Conservation (phyloP, 1,284 basidiomycete genomes). For the Rhodotorula mucilaginosa region DNA sequence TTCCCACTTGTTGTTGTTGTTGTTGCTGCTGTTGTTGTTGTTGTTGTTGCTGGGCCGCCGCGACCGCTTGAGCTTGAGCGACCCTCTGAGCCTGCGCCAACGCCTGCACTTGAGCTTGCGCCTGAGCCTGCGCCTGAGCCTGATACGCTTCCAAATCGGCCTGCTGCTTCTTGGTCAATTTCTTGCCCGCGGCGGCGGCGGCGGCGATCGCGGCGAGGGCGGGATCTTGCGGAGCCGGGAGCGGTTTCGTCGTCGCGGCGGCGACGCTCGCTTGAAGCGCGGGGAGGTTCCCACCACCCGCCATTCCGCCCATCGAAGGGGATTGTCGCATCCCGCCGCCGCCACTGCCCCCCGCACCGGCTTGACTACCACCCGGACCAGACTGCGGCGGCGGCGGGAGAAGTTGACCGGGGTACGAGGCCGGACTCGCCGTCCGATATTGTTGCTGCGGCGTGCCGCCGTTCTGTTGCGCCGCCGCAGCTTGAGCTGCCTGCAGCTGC, state of each 20-base stretch:
- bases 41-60: not conserved
- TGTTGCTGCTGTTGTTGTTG: not conserved
- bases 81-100: constrained; percentile 14
- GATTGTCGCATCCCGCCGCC: not conserved
- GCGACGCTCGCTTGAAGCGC: not conserved
- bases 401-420: not conserved
- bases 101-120: constrained; percentile 18
- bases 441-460: not conserved
- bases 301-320: constrained; percentile 5
- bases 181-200: constrained; percentile 20
- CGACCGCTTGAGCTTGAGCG: constrained; percentile 17
- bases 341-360: not conserved
- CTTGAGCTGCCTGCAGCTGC: constrained; percentile 5
- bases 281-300: not conserved
- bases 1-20: not conserved
- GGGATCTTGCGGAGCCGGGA: constrained; percentile 1
- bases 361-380: not conserved
- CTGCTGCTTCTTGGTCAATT: constrained; percentile 37
- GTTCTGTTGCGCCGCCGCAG: constrained; percentile 1
- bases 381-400: not conserved
- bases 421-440: constrained; percentile 7
- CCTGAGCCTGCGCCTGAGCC: constrained; percentile 16
- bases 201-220: constrained; percentile 2
- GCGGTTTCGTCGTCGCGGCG: not conserved
- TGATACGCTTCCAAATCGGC: constrained; percentile 5